Percentiles rank a stretch among this genome's conserved stretches.
Conservation (phyloP, 192 early-diverging fungal species). For the Podila horticola region DNA sequence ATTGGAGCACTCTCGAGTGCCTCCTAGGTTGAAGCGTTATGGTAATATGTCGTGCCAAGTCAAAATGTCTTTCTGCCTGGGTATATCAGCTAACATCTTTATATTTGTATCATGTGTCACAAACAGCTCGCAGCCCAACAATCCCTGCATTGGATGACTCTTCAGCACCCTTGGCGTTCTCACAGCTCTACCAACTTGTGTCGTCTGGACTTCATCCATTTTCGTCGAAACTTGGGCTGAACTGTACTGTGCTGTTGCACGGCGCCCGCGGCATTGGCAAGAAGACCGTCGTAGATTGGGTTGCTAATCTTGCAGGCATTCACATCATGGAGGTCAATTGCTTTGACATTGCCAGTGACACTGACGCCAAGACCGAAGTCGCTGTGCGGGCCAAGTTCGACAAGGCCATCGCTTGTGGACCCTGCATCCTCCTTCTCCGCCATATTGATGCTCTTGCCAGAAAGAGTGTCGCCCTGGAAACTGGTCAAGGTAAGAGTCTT, state of each 20-base stretch:
- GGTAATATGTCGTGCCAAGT: neutral
- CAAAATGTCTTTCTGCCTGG: neutral
- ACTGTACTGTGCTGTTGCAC: constrained; percentile 78
- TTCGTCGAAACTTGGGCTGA: constrained; percentile 71
- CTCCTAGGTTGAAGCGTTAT: constrained; percentile 48
- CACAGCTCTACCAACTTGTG: constrained; percentile 66
- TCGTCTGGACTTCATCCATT: constrained; percentile 80
- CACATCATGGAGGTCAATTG: constrained; percentile 84
- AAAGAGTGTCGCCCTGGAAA: constrained; percentile 65
- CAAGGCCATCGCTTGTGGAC: constrained; percentile 78
- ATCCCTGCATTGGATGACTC: constrained; percentile 45
- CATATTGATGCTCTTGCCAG: constrained; percentile 82
- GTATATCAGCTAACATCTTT: no score
- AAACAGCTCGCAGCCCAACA: constrained; percentile 29
- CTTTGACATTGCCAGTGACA: constrained; percentile 83
- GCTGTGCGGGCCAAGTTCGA: constrained; percentile 80
- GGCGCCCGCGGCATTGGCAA: constrained; percentile 90
- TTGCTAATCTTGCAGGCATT: constrained; percentile 78
- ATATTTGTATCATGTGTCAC: neutral
- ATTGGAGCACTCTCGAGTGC: constrained; percentile 67
- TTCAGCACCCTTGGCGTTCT: constrained; percentile 51
- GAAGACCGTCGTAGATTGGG: constrained; percentile 69
- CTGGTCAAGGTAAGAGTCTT: constrained; percentile 59
- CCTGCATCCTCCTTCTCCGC: constrained; percentile 85
- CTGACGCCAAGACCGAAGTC: constrained; percentile 82